These are phyloP conservation scores for Candida anutae DNA, from an alignment of 1,139 yeast species.

Conservation along the genomic window DNA sequence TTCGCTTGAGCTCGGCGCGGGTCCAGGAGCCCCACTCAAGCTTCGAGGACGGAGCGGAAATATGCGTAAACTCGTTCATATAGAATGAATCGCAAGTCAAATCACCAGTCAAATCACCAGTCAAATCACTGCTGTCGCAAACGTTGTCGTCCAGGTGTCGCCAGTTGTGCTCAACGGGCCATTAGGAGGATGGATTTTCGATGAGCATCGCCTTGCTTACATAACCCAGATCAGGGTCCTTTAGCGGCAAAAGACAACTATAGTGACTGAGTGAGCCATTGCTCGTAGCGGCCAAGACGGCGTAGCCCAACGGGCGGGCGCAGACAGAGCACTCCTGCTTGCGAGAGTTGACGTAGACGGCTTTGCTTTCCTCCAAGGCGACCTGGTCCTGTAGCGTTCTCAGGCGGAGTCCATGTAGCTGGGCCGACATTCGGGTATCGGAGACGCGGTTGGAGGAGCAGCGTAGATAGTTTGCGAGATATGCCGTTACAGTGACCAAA, in stretches of 20 bases:
- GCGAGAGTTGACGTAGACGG: conserved; percentile 29
- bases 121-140: no score
- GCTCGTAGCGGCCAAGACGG: conserved; percentile 50
- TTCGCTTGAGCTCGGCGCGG: no score
- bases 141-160: no score
- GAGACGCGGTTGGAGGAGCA: conserved; percentile 17
- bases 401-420: conserved; percentile 31
- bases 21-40: no score
- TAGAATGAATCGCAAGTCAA: no score
- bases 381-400: conserved; percentile 28
- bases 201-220: neutral
- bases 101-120: no score
- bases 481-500: conserved; percentile 34
- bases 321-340: conserved; percentile 51
- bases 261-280: conserved; percentile 58
- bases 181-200: no score
- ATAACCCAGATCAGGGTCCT: neutral
- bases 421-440: conserved; percentile 22
- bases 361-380: conserved; percentile 27
- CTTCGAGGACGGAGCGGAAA: no score
- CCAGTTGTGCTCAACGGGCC: no score
- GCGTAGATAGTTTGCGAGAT: conserved; percentile 42
- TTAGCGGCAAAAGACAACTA: conserved; percentile 39
- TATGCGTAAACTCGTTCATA: no score
- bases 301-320: conserved; percentile 50